Evolutionary conservation across 768 basidiomycete species (phyloP).

Genomic region (Hortiboletus flavorubellus): DNA sequence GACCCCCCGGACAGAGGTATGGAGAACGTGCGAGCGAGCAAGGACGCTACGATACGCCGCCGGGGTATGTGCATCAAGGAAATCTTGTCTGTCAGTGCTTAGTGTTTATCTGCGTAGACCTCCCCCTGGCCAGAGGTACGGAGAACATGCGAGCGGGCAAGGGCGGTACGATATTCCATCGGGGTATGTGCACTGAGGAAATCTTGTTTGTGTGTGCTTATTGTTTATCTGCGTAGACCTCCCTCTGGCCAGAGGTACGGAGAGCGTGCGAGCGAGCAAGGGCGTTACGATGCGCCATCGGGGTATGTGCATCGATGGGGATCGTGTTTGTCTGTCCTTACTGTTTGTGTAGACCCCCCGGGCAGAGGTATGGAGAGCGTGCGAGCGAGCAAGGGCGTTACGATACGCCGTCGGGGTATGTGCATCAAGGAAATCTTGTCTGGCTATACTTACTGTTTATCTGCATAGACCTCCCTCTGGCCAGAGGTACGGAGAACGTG

Average conservation of each 20-base stretch:
- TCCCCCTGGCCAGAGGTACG: not conserved
- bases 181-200: not conserved
- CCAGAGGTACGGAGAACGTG: not conserved
- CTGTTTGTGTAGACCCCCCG: too few species aligned
- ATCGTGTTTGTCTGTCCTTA: too few species aligned
- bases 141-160: not conserved
- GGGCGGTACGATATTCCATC: slow-evolving; percentile 7
- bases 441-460: not conserved
- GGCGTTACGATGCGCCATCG: not conserved
- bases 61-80: slow-evolving; percentile 1
- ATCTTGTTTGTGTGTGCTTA: not conserved
- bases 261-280: not conserved
- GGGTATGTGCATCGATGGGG: not conserved
- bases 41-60: slow-evolving; percentile 7
- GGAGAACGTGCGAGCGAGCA: not conserved
- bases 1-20: not conserved
- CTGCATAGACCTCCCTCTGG: not conserved
- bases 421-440: not conserved
- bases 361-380: not conserved
- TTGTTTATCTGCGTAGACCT: not conserved
- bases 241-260: not conserved
- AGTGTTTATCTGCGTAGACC: too few species aligned
- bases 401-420: slow-evolving; percentile 7
- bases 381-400: slow-evolving; percentile 4
- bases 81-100: too few species aligned